Evolutionary conservation across 164 flowering plant genomes (phyloP).

Genomic region (Dillenia turbinata): DNA sequence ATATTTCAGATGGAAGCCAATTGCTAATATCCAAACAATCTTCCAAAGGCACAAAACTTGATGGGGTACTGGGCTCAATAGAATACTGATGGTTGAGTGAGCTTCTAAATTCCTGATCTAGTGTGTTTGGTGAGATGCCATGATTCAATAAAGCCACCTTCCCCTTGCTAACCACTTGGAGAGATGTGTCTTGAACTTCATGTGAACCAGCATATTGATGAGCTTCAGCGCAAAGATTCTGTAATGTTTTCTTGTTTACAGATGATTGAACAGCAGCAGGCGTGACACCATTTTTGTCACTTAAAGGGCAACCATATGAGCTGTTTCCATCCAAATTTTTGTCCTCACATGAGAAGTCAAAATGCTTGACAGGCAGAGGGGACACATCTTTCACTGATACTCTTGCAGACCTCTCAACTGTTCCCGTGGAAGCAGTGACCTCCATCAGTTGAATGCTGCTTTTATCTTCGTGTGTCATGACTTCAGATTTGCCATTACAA

Average conservation of each 20-base stretch:
- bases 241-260: constrained; percentile 12
- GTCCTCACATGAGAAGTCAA: constrained; percentile 73
- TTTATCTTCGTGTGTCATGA: constrained; percentile 17
- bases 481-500: constrained; percentile 10
- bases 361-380: constrained; percentile 78
- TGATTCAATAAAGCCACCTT: constrained; percentile 10
- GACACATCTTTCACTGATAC: constrained; percentile 43
- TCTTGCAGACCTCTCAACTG: constrained; percentile 19
- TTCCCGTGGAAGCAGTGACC: constrained; percentile 16
- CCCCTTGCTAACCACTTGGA: constrained; percentile 9
- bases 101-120: constrained; percentile 17
- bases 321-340: constrained; percentile 28
- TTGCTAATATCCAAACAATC: constrained; percentile 44
- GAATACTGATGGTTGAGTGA: constrained; percentile 9
- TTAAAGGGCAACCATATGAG: constrained; percentile 5
- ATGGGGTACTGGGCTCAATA: constrained; percentile 53
- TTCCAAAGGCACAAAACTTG: constrained; percentile 40
- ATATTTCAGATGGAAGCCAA: constrained; percentile 89
- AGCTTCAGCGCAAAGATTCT: constrained; percentile 9
- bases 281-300: constrained; percentile 4
- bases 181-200: constrained; percentile 15
- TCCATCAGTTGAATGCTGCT: constrained; percentile 13
- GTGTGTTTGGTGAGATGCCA: constrained; percentile 14
- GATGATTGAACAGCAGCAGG: constrained; percentile 13
- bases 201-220: constrained; percentile 14